Conservation (phyloP, 2,329 filamentous ascomycete genomes). For the Claviceps fusiformis region DNA sequence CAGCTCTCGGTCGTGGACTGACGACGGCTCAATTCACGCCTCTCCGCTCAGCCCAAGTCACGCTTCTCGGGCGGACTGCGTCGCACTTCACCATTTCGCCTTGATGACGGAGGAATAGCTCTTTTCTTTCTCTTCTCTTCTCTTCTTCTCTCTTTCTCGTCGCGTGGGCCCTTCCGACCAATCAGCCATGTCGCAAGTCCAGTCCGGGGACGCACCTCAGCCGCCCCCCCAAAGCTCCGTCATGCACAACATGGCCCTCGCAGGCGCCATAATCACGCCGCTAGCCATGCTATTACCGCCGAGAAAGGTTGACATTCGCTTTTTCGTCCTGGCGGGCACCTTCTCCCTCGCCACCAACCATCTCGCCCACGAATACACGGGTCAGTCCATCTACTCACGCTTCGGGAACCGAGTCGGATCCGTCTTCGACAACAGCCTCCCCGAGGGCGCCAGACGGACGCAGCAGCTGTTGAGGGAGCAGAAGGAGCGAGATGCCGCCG, state of each 20-base stretch:
- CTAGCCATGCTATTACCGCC: constrained; percentile 37
- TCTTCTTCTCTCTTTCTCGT: no score
- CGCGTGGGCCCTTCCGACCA: background rate
- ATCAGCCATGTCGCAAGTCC: constrained; percentile 16
- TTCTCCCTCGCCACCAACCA: constrained; percentile 41
- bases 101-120: background rate
- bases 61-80: background rate
- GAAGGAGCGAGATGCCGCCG: constrained; percentile 23
- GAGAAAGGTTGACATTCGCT: constrained; percentile 36
- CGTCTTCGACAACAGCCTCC: constrained; percentile 39
- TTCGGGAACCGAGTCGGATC: constrained; percentile 28
- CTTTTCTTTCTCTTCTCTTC: no score
- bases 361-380: constrained; percentile 43
- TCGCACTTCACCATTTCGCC: background rate
- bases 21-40: background rate
- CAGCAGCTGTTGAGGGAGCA: constrained; percentile 35
- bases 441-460: constrained; percentile 38
- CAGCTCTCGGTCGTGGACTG: no score
- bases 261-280: constrained; percentile 32
- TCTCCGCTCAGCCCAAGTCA: background rate
- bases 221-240: constrained; percentile 22
- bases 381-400: constrained; percentile 36
- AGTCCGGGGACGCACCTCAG: constrained; percentile 11
- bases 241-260: constrained; percentile 35
- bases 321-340: constrained; percentile 33